Conservation (phyloP, 2,329 filamentous ascomycete species). For the Teratosphaeria pseudoeucalypti region DNA sequence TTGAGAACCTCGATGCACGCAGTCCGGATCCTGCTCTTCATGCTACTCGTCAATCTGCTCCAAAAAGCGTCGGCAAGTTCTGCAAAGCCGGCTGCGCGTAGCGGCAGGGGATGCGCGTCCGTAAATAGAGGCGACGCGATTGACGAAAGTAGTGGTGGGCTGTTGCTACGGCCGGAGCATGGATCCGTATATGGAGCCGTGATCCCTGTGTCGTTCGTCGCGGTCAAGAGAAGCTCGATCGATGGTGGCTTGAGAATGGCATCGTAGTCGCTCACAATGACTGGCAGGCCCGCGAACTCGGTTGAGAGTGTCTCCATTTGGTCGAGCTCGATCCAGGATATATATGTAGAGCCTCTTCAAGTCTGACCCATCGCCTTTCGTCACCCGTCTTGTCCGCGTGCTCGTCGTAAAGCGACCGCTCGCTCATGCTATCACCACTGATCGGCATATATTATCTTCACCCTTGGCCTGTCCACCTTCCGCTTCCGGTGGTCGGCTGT, state of each 20-base stretch:
- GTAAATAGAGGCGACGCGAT: background rate
- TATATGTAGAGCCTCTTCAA: background rate
- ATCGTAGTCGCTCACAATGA: constrained; percentile 17
- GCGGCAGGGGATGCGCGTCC: background rate
- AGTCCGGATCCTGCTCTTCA: constrained; percentile 18
- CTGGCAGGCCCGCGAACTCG: constrained; percentile 16
- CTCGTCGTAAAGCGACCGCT: background rate
- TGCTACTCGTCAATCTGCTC: constrained; percentile 10
- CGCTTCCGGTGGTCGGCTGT: background rate
- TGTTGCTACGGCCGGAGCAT: background rate
- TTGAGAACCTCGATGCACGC: constrained; percentile 19
- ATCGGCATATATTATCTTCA: background rate
- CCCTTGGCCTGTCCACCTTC: background rate
- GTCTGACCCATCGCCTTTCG: background rate
- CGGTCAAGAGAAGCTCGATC: background rate
- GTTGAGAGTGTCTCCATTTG: constrained; percentile 2
- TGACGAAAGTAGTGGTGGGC: background rate
- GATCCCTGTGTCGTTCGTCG: background rate
- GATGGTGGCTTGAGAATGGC: constrained; percentile 3
- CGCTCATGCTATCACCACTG: background rate
- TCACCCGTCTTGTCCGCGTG: background rate
- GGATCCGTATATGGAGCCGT: background rate
- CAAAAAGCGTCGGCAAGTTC: constrained; percentile 12
- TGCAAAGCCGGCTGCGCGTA: constrained; percentile 8
- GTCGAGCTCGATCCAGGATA: background rate